Percentiles rank a stretch among this genome's conserved stretches.
Evolutionary conservation across 2,329 filamentous ascomycete genomes (phyloP).

Genomic region (Clarireedia homoeocarpa): DNA sequence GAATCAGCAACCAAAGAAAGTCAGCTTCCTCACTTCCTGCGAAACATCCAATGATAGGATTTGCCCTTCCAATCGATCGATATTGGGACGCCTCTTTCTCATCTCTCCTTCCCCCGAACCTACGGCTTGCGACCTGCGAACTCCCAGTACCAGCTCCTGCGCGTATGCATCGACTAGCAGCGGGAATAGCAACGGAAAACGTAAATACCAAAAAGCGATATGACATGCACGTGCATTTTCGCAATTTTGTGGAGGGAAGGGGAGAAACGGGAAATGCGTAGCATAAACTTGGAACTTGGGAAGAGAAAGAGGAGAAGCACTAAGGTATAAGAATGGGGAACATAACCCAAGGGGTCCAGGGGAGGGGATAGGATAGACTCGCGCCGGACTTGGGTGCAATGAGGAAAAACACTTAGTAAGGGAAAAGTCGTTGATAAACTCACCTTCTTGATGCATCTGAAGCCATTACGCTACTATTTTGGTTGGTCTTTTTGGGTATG

Average conservation of each 20-base stretch:
- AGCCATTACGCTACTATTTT: constrained; percentile 16
- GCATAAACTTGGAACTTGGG: background rate
- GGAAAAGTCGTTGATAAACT: constrained; percentile 7
- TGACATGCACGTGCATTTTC: constrained; percentile 7
- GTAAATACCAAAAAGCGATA: background rate
- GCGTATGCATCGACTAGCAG: background rate
- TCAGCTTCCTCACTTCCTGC: background rate
- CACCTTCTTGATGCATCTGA: constrained; percentile 26
- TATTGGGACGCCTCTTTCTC: background rate
- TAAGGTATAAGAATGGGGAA: background rate
- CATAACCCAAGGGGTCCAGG: too few relatives aligned
- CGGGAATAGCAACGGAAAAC: background rate
- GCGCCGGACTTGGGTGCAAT: background rate
- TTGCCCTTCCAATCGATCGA: background rate
- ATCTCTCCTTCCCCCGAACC: background rate
- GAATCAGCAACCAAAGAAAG: too few relatives aligned
- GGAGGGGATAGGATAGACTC: background rate
- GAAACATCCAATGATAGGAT: background rate
- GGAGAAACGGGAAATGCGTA: background rate
- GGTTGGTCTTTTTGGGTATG: background rate
- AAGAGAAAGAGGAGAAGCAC: constrained; percentile 3
- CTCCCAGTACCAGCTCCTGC: background rate
- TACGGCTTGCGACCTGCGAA: background rate
- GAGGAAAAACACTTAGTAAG: background rate
- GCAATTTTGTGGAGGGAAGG: constrained; percentile 2